A percentile compares a stretch with the other conserved stretches of the same genome.
Conservation (phyloP, 139 green algal species). For the Zygnema cylindricum region DNA sequence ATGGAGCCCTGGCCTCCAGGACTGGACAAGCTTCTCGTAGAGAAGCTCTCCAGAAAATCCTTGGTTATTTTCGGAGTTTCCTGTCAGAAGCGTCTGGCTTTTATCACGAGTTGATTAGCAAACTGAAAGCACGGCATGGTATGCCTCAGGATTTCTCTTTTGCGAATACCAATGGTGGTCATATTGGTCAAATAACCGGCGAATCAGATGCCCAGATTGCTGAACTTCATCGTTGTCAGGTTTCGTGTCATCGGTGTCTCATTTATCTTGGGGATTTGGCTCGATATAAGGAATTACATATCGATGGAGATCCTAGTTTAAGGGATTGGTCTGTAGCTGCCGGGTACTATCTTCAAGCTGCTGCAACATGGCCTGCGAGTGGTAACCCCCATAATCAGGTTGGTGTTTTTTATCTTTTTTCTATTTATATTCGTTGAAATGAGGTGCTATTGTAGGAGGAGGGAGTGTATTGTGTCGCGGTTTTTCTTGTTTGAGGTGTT, state of each 20-base stretch:
- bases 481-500: too few relatives aligned
- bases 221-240: slow-evolving; percentile 8
- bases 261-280: slow-evolving; percentile 60
- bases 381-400: slow-evolving; percentile 63
- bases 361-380: slow-evolving; percentile 40
- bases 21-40: background rate
- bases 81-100: slow-evolving; percentile 53
- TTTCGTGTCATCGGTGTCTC: slow-evolving; percentile 57
- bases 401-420: too few relatives aligned
- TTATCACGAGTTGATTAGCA: slow-evolving; percentile 57
- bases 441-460: too few relatives aligned
- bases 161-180: background rate
- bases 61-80: slow-evolving; percentile 47
- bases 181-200: background rate
- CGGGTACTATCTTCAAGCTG: slow-evolving; percentile 58
- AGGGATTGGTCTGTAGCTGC: slow-evolving; percentile 51
- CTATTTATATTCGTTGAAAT: too few relatives aligned
- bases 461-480: too few relatives aligned
- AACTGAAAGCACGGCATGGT: slow-evolving; percentile 47
- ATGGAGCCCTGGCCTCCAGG: background rate
- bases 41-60: slow-evolving; percentile 45
- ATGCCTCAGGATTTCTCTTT: slow-evolving; percentile 18
- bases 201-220: background rate
- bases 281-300: slow-evolving; percentile 54
- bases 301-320: background rate